Conservation (phyloP, 2,329 filamentous ascomycete genomes). For the Ophiostoma angusticollis region DNA sequence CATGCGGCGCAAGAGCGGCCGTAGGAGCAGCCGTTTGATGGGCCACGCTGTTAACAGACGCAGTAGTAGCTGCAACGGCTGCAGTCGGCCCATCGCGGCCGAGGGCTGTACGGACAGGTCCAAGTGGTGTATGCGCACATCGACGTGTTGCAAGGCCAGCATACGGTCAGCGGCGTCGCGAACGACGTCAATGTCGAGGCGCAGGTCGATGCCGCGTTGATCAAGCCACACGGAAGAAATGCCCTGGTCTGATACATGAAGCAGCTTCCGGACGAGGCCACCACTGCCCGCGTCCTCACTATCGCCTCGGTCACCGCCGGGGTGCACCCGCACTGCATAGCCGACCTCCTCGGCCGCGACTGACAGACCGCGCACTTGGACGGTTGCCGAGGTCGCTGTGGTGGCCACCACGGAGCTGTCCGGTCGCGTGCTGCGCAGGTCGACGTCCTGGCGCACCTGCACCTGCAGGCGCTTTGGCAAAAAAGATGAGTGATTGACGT, state of each 20-base stretch:
- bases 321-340: constrained; percentile 75
- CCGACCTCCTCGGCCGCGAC: constrained; percentile 77
- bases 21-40: constrained; percentile 62
- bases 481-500: constrained; percentile 55
- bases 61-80: constrained; percentile 60
- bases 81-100: constrained; percentile 31
- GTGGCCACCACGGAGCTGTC: constrained; percentile 17
- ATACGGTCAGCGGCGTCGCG: constrained; percentile 70
- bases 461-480: constrained; percentile 72
- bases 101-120: too few relatives aligned
- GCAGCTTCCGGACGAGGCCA: too few relatives aligned
- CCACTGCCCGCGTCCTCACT: too few relatives aligned
- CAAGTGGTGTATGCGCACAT: constrained; percentile 71
- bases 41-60: constrained; percentile 72
- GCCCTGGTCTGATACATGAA: constrained; percentile 68
- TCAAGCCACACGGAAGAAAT: constrained; percentile 79
- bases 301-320: too few relatives aligned
- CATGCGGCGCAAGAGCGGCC: constrained; percentile 65
- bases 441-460: constrained; percentile 74
- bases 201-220: constrained; percentile 74
- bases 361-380: constrained; percentile 73
- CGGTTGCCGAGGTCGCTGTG: constrained; percentile 54
- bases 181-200: constrained; percentile 72
- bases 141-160: constrained; percentile 60
- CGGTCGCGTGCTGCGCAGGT: constrained; percentile 67